Evolutionary conservation across 2,329 filamentous ascomycete species (phyloP).

Genomic region (Phyllosticta capitalensis): DNA sequence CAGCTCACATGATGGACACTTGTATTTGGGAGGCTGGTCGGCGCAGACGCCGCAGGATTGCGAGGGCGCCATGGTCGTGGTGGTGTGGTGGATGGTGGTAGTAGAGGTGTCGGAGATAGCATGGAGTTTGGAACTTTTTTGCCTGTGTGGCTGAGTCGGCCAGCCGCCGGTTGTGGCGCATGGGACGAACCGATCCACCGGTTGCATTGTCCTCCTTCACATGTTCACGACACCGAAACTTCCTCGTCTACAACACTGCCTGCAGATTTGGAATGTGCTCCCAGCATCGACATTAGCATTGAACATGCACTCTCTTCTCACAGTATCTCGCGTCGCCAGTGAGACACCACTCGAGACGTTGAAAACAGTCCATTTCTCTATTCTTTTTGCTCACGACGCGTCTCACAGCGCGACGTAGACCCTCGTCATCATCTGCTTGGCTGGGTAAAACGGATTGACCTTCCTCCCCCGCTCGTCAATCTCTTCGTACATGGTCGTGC

Average conservation of each 20-base stretch:
- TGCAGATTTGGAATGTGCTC: not conserved
- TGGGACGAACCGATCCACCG: not conserved
- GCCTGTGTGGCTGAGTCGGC: not conserved
- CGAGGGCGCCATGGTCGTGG: not conserved
- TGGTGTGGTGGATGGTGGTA: not conserved
- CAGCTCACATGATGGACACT: slow-evolving; percentile 1
- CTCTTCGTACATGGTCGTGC: slow-evolving; percentile 17
- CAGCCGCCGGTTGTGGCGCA: not conserved
- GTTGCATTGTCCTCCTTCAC: not conserved
- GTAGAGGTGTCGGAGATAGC: not conserved
- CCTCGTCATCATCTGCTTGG: slow-evolving; percentile 19
- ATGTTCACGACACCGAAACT: not conserved
- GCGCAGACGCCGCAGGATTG: slow-evolving; percentile 4
- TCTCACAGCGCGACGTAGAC: slow-evolving; percentile 19
- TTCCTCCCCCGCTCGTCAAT: slow-evolving; percentile 16
- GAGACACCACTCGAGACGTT: not conserved
- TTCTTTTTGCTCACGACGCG: not conserved
- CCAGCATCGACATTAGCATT: not conserved
- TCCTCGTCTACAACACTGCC: not conserved
- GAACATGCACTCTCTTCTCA: not conserved
- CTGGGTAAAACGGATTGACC: slow-evolving; percentile 16
- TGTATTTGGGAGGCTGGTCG: slow-evolving; percentile 6
- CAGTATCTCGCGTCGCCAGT: not conserved
- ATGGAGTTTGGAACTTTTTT: not conserved
- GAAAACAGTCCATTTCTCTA: not conserved